These are phyloP conservation scores for Kentomonas sorsogonicus DNA, from an alignment of 208 protist genomes.

Conservation along the genomic window DNA sequence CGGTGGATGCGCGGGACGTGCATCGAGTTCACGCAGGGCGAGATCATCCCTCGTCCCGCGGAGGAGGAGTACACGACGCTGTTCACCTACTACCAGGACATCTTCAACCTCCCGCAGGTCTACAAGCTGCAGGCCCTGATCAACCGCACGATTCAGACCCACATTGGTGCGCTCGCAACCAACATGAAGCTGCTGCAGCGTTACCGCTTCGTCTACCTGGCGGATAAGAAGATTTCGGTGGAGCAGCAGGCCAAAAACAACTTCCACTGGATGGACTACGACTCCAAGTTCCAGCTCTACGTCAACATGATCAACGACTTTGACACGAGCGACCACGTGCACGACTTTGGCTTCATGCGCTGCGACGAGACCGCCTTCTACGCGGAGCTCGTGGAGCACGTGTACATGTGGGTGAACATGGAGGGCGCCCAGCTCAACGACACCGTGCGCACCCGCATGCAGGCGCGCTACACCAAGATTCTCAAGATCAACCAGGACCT, in stretches of 20 bases:
- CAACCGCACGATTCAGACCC: conserved; percentile 90
- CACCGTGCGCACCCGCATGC: conserved; percentile 70
- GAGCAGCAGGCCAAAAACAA: conserved; percentile 92
- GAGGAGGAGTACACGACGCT: conserved; percentile 79
- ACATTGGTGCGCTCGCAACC: conserved; percentile 79
- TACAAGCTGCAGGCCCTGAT: conserved; percentile 87
- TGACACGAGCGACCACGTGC: conserved; percentile 75
- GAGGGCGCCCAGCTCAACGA: conserved; percentile 93
- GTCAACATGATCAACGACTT: conserved; percentile 92
- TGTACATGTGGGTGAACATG: conserved; percentile 90
- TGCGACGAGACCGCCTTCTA: conserved; percentile 90
- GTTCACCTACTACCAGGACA: conserved; percentile 95
- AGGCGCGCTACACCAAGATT: conserved; percentile 70
- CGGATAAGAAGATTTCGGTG: conserved; percentile 92
- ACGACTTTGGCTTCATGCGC: conserved; percentile 94
- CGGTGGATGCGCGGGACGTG: conserved; percentile 97
- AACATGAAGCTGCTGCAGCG: conserved; percentile 92
- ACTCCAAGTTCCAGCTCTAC: conserved; percentile 94
- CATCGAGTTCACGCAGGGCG: conserved; percentile 90
- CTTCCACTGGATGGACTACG: conserved; percentile 93
- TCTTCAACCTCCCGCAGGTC: conserved; percentile 84
- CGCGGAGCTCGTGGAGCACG: conserved; percentile 86
- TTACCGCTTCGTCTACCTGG: conserved; percentile 92
- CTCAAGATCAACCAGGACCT: conserved; percentile 87
- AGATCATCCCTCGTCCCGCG: conserved; percentile 78